Conservation (phyloP, 148 eudicot genomes). For the Silene latifolia region DNA sequence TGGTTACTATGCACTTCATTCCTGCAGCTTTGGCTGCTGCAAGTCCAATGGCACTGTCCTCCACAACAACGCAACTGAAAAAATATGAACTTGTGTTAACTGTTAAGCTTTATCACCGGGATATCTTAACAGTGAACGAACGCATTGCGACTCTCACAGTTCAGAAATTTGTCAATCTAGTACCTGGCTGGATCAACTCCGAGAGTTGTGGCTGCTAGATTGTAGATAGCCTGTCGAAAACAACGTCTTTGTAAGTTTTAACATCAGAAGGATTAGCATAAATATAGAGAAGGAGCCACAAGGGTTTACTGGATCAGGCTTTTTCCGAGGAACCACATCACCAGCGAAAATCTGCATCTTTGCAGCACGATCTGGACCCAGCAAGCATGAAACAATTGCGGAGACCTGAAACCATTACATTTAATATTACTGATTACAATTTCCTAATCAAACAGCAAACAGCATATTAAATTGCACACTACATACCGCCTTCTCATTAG, state of each 20-base stretch:
- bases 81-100: not conserved
- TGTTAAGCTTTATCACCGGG: no score
- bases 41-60: constrained; percentile 94
- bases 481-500: constrained; percentile 99
- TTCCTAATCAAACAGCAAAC: not conserved
- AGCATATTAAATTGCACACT: constrained; percentile 1
- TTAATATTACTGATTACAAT: not conserved
- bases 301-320: constrained; percentile 85
- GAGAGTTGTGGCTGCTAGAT: constrained; percentile 74
- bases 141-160: not conserved
- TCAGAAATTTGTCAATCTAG: not conserved
- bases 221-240: constrained; percentile 73
- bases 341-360: constrained; percentile 90
- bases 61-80: constrained; percentile 83
- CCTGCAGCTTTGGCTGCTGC: constrained; percentile 99
- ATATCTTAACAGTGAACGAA: no score
- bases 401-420: constrained; percentile 62
- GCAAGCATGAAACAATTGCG: constrained; percentile 87
- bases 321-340: constrained; percentile 94
- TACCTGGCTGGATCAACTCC: constrained; percentile 94
- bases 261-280: not conserved
- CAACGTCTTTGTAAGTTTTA: not conserved
- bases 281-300: not conserved
- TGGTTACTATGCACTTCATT: constrained; percentile 92
- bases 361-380: constrained; percentile 87